These are phyloP conservation scores for Penicillium arizonense DNA, from an alignment of 495 filamentous ascomycete genomes.

Conservation along the genomic window DNA sequence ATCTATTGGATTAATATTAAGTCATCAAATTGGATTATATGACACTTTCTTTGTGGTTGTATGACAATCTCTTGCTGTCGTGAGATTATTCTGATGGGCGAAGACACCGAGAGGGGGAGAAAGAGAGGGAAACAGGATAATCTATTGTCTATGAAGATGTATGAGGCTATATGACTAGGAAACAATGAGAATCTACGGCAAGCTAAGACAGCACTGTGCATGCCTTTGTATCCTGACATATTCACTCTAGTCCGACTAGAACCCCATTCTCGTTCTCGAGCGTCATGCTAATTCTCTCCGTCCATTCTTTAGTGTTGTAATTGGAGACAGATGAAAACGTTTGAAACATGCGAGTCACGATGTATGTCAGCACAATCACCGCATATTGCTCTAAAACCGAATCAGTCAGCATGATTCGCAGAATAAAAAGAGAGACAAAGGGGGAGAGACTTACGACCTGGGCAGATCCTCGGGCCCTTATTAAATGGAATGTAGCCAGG, in stretches of 20 bases:
- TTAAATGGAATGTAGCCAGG: conserved; percentile 20
- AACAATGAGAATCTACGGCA: too few relatives aligned
- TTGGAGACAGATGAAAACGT: conserved; percentile 11
- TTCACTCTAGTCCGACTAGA: background rate
- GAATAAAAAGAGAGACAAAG: background rate
- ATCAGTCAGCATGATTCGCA: background rate
- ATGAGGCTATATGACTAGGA: too few relatives aligned
- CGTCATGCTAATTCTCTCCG: conserved; percentile 18
- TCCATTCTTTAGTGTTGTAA: conserved; percentile 13
- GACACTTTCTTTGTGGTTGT: too few relatives aligned
- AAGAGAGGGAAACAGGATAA: too few relatives aligned
- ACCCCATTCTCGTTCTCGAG: conserved; percentile 23
- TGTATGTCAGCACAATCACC: conserved; percentile 13
- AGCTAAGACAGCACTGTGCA: too few relatives aligned
- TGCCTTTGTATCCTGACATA: too few relatives aligned
- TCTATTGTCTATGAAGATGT: too few relatives aligned
- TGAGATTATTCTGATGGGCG: too few relatives aligned
- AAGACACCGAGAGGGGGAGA: too few relatives aligned
- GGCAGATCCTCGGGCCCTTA: conserved; percentile 15
- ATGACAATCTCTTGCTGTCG: too few relatives aligned
- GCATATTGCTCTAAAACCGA: conserved; percentile 7
- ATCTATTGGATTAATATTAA: too few relatives aligned
- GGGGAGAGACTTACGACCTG: conserved; percentile 15
- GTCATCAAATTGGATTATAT: too few relatives aligned
- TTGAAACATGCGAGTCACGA: conserved; percentile 17